Evolutionary conservation across 2,329 filamentous ascomycete species (phyloP).

Genomic region (Trichoderma lentiforme): DNA sequence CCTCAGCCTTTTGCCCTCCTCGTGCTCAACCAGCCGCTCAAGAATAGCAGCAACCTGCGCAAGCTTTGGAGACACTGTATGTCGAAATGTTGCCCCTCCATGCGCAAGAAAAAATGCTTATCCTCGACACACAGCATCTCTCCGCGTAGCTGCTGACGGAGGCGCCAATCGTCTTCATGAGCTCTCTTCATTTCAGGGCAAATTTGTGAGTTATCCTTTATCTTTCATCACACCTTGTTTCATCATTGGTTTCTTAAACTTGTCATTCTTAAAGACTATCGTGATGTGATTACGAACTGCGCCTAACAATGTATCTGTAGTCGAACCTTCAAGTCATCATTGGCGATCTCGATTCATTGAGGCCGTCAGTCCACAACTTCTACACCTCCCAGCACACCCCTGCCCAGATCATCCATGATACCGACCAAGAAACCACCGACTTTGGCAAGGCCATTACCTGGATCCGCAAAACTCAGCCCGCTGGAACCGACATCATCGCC

Average conservation of each 20-base stretch:
- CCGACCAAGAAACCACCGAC: constrained; percentile 86
- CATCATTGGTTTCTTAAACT: not conserved
- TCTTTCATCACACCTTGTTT: not conserved
- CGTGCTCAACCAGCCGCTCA: constrained; percentile 51
- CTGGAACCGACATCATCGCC: constrained; percentile 64
- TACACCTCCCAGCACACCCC: constrained; percentile 54
- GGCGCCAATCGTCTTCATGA: constrained; percentile 74
- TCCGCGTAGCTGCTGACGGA: constrained; percentile 82
- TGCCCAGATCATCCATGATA: constrained; percentile 63
- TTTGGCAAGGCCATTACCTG: constrained; percentile 77
- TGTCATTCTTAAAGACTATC: not conserved
- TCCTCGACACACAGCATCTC: constrained; percentile 47
- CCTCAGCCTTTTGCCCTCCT: constrained; percentile 43
- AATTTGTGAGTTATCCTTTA: constrained; percentile 36
- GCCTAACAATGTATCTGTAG: constrained; percentile 29
- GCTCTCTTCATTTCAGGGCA: constrained; percentile 40
- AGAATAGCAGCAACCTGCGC: constrained; percentile 45
- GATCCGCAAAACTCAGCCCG: constrained; percentile 42
- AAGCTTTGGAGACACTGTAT: constrained; percentile 49
- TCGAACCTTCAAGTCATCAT: constrained; percentile 69
- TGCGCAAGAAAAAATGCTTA: not conserved
- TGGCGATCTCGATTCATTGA: constrained; percentile 87
- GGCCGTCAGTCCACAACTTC: constrained; percentile 57
- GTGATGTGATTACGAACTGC: not conserved
- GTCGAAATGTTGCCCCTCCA: constrained; percentile 17